phyloP scores from a whole-genome alignment of 2,329 filamentous ascomycete species.

The Leptographium flavum region DNA sequence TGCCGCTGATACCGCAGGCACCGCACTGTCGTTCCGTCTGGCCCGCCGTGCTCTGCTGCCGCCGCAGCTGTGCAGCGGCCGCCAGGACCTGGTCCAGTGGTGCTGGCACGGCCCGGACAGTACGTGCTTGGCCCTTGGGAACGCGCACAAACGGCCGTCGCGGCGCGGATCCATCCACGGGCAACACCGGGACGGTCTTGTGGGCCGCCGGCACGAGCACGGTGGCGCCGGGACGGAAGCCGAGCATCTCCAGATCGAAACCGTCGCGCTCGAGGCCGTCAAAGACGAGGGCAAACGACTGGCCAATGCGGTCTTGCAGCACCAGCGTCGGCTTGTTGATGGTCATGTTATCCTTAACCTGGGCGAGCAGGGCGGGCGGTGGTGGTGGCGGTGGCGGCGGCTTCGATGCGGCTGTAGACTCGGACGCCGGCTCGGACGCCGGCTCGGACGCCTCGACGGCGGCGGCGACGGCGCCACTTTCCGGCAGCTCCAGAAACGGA shows the following conservation, averaged over 20 bases:
- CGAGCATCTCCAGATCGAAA: slow-evolving; percentile 17
- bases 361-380: slow-evolving; percentile 26
- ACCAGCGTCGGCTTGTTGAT: slow-evolving; percentile 35
- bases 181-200: slow-evolving; percentile 19
- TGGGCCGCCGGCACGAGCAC: slow-evolving; percentile 22
- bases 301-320: slow-evolving; percentile 22
- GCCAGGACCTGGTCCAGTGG: slow-evolving; percentile 17
- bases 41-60: neutral
- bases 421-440: neutral
- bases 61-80: slow-evolving; percentile 13
- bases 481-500: slow-evolving; percentile 18
- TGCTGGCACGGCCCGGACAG: slow-evolving; percentile 21
- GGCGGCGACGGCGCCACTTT: neutral
- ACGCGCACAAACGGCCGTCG: slow-evolving; percentile 24
- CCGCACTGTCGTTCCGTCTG: neutral
- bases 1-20: neutral
- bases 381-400: neutral
- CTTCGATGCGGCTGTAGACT: no score
- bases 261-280: slow-evolving; percentile 23
- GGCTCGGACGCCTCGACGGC: no score
- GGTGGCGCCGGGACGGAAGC: slow-evolving; percentile 24
- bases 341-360: slow-evolving; percentile 31
- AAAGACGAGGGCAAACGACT: slow-evolving; percentile 31
- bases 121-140: slow-evolving; percentile 16
- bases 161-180: slow-evolving; percentile 9